Evolutionary conservation across 139 green algal species (phyloP).

Genomic region (Chlorella ohadii): DNA sequence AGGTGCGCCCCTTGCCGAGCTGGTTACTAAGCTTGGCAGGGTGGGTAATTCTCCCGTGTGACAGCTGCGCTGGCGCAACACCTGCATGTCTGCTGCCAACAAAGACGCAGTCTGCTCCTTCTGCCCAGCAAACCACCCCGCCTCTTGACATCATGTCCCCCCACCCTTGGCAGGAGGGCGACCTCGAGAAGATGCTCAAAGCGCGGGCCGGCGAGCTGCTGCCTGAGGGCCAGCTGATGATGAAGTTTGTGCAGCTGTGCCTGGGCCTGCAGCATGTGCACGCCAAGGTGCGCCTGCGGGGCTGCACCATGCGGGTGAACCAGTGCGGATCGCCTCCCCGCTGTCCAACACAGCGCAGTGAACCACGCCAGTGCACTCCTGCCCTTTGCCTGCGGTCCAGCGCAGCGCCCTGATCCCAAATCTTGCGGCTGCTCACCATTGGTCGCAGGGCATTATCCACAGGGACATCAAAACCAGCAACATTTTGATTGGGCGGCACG

Average conservation of each 20-base stretch:
- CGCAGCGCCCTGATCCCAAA: too few species aligned
- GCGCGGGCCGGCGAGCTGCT: slow-evolving; percentile 50
- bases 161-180: slow-evolving; percentile 56
- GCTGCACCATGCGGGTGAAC: slow-evolving; percentile 35
- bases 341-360: too few species aligned
- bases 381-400: too few species aligned
- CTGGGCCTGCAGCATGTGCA: slow-evolving; percentile 74
- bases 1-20: too few species aligned
- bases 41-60: too few species aligned
- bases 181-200: slow-evolving; percentile 65
- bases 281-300: slow-evolving; percentile 41
- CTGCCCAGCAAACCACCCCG: not conserved
- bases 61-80: too few species aligned
- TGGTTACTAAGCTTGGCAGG: not conserved
- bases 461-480: slow-evolving; percentile 61
- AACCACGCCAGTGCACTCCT: too few species aligned
- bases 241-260: slow-evolving; percentile 80
- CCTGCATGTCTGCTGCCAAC: not conserved
- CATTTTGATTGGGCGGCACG: slow-evolving; percentile 31
- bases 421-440: too few species aligned
- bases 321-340: too few species aligned
- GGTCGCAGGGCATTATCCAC: slow-evolving; percentile 49
- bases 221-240: slow-evolving; percentile 80
- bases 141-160: not conserved
- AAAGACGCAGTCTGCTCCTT: too few species aligned